Base-by-base conservation (phyloP, 78 protist species). In the Dictyostelium capitatum region DNA sequence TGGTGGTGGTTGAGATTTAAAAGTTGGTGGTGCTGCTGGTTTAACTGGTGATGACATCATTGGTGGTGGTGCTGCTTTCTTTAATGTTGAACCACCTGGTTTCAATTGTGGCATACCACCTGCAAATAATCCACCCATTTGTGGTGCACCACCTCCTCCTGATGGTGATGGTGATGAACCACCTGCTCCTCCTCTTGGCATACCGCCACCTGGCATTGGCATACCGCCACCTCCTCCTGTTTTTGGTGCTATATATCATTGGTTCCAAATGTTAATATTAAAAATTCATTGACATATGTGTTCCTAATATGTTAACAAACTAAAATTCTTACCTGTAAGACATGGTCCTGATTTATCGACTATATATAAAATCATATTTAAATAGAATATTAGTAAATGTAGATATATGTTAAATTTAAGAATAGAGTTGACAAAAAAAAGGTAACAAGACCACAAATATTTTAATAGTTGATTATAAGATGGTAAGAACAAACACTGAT, bases 81-180 rank as follows among this genome's bases (percentile, higher is more conserved):
- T 78, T 56, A 53, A 46, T 48, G 69, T 53, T 15, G 69, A 59
- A 19, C 81, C 81, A 20, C 53, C 37, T 53, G 83, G 83, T 54
- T 78, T 78, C 23, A 78, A 54, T 78, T 64, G 78, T 56, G 91
- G 91, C 81, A 72, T 59, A 47, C 91, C 91, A 8, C 92, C 92
- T 12, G 92, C 77, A 87, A 87, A 87, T 56, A 87, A 64, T 32
- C 92, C 92, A n/a, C 92, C 92, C 4, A 87, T 4, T 72, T 70
- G 90, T 83, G 90, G 90, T 10, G 50, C 74, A 28, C 46, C n/a
- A 4, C 48, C n/a, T 14, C 59, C 74, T 23, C 92, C 92, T 23
- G 83, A 83, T n/a, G 43, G 11, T 53, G 83, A 59, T 28, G 28
- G 9, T 43, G 87, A 37, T 46, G 74, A 51, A 11, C 46, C 72